Evolutionary conservation across 1,139 yeast genomes (phyloP).

Genomic region (Candida sojae): DNA sequence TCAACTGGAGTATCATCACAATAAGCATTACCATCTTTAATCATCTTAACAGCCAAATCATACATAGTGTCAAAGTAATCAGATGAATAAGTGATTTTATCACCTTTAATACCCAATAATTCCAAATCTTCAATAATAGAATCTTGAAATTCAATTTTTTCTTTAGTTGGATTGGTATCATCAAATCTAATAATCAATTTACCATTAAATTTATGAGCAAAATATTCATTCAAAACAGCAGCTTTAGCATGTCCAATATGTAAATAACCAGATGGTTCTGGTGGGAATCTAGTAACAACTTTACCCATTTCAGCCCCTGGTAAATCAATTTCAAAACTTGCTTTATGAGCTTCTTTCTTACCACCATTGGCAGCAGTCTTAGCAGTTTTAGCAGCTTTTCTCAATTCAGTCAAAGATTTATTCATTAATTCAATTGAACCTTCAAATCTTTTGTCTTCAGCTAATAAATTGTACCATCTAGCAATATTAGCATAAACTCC

Average conservation of each 20-base stretch:
- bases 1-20: constrained; percentile 95
- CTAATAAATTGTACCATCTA: constrained; percentile 89
- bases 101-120: constrained; percentile 89
- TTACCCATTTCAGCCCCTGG: constrained; percentile 89
- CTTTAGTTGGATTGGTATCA: constrained; percentile 96
- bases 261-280: constrained; percentile 87
- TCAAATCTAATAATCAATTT: constrained; percentile 93
- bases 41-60: constrained; percentile 77
- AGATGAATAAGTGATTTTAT: constrained; percentile 81
- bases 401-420: constrained; percentile 70
- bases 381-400: constrained; percentile 59
- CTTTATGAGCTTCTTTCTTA: constrained; percentile 80
- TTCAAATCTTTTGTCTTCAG: constrained; percentile 62
- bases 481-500: constrained; percentile 82
- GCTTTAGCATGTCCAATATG: constrained; percentile 97
- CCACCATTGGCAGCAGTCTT: constrained; percentile 49
- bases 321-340: constrained; percentile 89
- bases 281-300: constrained; percentile 98
- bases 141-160: constrained; percentile 89
- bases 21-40: constrained; percentile 93
- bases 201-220: constrained; percentile 92
- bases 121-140: constrained; percentile 88
- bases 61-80: constrained; percentile 92
- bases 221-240: constrained; percentile 91
- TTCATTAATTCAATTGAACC: constrained; percentile 67